These are phyloP conservation scores for Spergularia azorica DNA, from an alignment of 179 eudicot genomes.

Conservation along the genomic window DNA sequence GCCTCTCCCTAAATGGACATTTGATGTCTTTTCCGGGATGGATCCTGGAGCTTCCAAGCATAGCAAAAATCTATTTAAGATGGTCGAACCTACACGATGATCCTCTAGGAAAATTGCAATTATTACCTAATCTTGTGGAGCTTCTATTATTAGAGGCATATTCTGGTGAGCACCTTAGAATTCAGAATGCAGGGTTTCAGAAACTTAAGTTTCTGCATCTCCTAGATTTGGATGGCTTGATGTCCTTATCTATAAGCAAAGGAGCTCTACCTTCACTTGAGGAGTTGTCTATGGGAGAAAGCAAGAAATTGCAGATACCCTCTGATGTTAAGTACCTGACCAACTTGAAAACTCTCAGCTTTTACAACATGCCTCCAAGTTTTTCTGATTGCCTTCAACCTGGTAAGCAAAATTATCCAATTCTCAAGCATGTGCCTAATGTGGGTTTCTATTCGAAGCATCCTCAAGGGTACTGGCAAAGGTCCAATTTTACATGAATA, in stretches of 20 bases:
- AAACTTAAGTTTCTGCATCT: slow-evolving; percentile 24
- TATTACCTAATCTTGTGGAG: slow-evolving; percentile 27
- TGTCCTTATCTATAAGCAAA: slow-evolving; percentile 4
- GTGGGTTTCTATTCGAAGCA: not conserved
- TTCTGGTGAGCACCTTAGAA: not conserved
- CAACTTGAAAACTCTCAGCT: slow-evolving; percentile 2
- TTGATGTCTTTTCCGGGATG: slow-evolving; percentile 16
- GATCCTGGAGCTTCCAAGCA: slow-evolving; percentile 12
- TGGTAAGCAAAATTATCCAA: not conserved
- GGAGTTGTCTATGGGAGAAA: slow-evolving; percentile 20
- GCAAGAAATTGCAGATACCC: slow-evolving; percentile 14
- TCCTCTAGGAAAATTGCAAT: not conserved
- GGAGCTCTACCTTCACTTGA: slow-evolving; percentile 20
- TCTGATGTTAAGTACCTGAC: slow-evolving; percentile 2
- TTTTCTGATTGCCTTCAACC: not conserved
- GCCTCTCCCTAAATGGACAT: slow-evolving; percentile 24
- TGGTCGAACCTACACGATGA: slow-evolving; percentile 17
- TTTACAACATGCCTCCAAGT: slow-evolving; percentile 14
- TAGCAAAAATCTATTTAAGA: slow-evolving; percentile 22
- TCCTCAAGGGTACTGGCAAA: not conserved
- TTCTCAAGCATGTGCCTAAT: slow-evolving; percentile 16
- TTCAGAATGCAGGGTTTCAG: slow-evolving; percentile 15
- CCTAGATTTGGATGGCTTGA: slow-evolving; percentile 15
- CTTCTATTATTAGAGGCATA: slow-evolving; percentile 28
- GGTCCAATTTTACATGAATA: not conserved